Evolutionary conservation across 345 rosid genomes (phyloP).

Genomic region (Ceriops decandra): DNA sequence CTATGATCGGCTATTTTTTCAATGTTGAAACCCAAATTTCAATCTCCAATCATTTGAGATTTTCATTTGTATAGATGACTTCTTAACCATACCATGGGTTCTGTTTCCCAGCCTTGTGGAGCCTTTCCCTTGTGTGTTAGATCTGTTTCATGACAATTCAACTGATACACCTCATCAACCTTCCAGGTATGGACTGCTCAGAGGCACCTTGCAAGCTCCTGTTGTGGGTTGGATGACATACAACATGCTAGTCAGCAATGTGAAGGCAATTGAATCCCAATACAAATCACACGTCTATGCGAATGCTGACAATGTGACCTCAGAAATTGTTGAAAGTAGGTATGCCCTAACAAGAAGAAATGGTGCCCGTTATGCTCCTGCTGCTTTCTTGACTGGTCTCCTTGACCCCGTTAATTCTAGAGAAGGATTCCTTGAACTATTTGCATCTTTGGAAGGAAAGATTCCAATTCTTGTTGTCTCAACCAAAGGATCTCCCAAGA

Average conservation of each 20-base stretch:
- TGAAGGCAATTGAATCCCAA: slow-evolving; percentile 78
- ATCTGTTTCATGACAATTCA: background rate
- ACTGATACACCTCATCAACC: slow-evolving; percentile 4
- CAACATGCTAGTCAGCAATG: slow-evolving; percentile 74
- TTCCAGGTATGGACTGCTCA: slow-evolving; percentile 67
- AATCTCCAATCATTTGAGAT: background rate
- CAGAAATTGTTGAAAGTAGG: slow-evolving; percentile 49
- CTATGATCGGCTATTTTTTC: background rate
- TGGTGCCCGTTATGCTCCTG: slow-evolving; percentile 87
- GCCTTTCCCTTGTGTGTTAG: no score
- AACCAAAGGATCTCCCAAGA: slow-evolving; percentile 62
- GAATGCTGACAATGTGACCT: slow-evolving; percentile 72
- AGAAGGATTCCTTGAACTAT: slow-evolving; percentile 66
- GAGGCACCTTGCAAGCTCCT: slow-evolving; percentile 80
- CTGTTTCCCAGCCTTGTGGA: no score
- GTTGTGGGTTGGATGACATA: slow-evolving; percentile 91
- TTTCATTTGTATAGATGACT: background rate
- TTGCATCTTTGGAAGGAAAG: slow-evolving; percentile 59
- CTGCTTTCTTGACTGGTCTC: slow-evolving; percentile 86
- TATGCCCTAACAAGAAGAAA: slow-evolving; percentile 59
- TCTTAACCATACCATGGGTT: background rate
- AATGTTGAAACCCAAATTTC: background rate
- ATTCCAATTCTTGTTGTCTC: slow-evolving; percentile 62
- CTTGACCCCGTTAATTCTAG: slow-evolving; percentile 74
- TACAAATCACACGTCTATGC: slow-evolving; percentile 89